Evolutionary conservation across 2,329 filamentous ascomycete species (phyloP), one percentile per base, ranked within the genome.

Genomic region (Paecilomyces sp.): DNA sequence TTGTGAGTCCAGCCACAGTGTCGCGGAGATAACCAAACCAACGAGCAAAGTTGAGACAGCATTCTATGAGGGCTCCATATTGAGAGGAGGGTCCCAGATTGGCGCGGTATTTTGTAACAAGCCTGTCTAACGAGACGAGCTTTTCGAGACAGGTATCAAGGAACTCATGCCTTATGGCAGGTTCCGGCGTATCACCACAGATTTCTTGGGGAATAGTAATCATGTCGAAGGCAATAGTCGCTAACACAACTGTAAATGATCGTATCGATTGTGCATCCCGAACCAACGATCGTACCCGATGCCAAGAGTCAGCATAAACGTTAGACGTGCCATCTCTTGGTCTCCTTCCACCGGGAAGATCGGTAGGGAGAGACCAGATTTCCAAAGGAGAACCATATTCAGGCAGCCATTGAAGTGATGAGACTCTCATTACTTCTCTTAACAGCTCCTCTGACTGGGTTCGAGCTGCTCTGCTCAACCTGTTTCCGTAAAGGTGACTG

Each of bases 11-110:
- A 31, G 65, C 67, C 11, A 66, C 67, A 9, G 63, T 66, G 36
- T 68, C 66, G 15, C 67, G 67, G 31, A 69, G 62, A 57, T 67
- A 68, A 1, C 56, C 64, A 57, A 64, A 62, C 67, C 66, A 67
- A 5, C 63, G 63, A 18, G 66, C 34, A 31, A 68, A 50, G 25
- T 54, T 63, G 28, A 68, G 54, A 15, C 66, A 65, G 22, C 65
- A 58, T 9, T 67, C 63, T n/a, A 62, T 54, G 12, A 67, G 60
- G 18, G 51, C 47, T 7, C 56, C 55, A 51, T 69, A 68, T 28
- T 51, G 55, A 1, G 66, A 69, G 5, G 58, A 60, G 9, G 63
- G 58, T 0, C 66, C 66, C 8, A 69, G 34, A 6, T 62, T 64
- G 8, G 28, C 31, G 25, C 64, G 65, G 30, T 68, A 66, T 22